These are phyloP conservation scores for Dendrocalamus latiflorus DNA, from an alignment of 202 grass and related monocot species.

Conservation along the genomic window DNA sequence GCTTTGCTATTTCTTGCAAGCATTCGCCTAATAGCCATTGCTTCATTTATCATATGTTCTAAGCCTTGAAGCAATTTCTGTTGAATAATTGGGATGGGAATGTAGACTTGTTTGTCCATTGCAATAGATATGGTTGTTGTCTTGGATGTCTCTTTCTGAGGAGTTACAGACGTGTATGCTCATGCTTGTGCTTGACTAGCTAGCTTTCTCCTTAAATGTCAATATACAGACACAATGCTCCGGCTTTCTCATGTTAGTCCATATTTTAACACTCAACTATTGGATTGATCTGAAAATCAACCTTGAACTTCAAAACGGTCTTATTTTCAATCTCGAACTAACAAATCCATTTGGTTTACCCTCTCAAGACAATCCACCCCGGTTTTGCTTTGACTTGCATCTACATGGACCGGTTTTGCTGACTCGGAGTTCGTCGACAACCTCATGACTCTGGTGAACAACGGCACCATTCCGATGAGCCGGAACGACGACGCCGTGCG, in stretches of 20 bases:
- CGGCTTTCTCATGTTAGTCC: background rate
- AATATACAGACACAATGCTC: background rate
- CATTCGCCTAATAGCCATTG: slow-evolving; percentile 7
- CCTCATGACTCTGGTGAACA: slow-evolving; percentile 41
- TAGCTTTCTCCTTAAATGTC: background rate
- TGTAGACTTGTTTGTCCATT: background rate
- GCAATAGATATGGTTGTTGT: background rate
- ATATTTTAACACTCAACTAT: too few relatives aligned
- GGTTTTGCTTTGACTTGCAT: too few relatives aligned
- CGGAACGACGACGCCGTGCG: slow-evolving; percentile 62
- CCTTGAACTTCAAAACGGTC: too few relatives aligned
- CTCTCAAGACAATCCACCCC: too few relatives aligned
- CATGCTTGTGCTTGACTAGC: background rate
- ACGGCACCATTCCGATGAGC: slow-evolving; percentile 52
- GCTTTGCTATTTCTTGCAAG: slow-evolving; percentile 39
- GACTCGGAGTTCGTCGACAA: background rate
- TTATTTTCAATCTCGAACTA: too few relatives aligned
- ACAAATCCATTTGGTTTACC: too few relatives aligned
- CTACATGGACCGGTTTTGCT: too few relatives aligned
- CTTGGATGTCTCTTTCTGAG: background rate
- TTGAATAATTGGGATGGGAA: background rate
- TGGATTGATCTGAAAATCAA: too few relatives aligned
- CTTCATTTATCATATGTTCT: slow-evolving; percentile 13
- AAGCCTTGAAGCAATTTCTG: slow-evolving; percentile 13
- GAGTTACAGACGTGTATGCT: slow-evolving; percentile 3